phyloP scores from a whole-genome alignment of 2,329 filamentous ascomycete genomes.

The Colletotrichum coccodes region DNA sequence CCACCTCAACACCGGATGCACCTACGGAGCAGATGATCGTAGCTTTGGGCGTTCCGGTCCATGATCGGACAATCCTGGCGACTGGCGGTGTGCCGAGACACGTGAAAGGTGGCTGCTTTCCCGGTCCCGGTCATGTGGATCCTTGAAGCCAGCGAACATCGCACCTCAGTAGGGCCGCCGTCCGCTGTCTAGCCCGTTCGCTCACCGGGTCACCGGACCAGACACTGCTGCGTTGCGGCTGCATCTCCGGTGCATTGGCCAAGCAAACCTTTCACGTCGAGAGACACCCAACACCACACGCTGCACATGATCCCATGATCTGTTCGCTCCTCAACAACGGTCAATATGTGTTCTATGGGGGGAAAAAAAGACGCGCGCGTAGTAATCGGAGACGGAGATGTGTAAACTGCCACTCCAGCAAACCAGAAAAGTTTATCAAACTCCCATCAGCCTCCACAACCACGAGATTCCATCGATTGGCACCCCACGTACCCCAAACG shows the following conservation, averaged over 20 bases:
- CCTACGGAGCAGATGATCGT: not conserved
- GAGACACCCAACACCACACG: not conserved
- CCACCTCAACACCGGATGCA: not conserved
- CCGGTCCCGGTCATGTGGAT: constrained; percentile 25
- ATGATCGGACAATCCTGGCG: constrained; percentile 23
- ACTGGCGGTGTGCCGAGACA: constrained; percentile 32
- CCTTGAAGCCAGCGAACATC: constrained; percentile 4
- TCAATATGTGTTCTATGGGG: constrained; percentile 31
- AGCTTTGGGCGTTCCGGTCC: not conserved
- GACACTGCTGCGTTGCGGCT: not conserved
- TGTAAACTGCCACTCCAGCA: constrained; percentile 26
- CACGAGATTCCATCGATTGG: constrained; percentile 26
- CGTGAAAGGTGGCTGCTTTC: constrained; percentile 24
- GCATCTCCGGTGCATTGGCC: constrained; percentile 20
- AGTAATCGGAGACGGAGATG: constrained; percentile 26
- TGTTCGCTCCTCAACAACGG: constrained; percentile 23
- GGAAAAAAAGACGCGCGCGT: constrained; percentile 2
- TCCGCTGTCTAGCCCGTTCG: not conserved
- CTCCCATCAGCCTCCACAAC: constrained; percentile 30
- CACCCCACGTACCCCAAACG: constrained; percentile 32
- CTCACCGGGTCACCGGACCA: constrained; percentile 15
- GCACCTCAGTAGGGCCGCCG: not conserved
- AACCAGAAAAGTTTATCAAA: constrained; percentile 31
- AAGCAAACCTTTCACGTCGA: not conserved
- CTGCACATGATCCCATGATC: not conserved